Evolutionary conservation across 345 rosid species (phyloP), one percentile per base, ranked within the genome.

Genomic region (Hevea brasiliensis): DNA sequence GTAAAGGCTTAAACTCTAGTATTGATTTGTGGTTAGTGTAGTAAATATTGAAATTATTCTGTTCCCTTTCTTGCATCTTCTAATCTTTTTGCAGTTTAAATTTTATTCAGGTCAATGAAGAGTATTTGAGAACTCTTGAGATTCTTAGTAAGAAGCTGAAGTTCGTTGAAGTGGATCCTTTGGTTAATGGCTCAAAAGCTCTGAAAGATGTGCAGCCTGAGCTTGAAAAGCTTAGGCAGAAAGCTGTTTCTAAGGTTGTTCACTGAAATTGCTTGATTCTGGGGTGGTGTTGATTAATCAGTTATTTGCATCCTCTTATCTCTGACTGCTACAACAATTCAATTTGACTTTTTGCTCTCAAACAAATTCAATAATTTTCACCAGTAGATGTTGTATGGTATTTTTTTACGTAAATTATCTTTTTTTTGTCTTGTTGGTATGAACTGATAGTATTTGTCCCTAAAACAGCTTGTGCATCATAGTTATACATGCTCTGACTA

Each of bases 171-270:
- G 89, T 76, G 71, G 98, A 95, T 86, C 82, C 82, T 24, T 86
- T 86, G 83, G 90, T 89, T 60, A 95, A 86, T 80, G 83, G 85
- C 68, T 89, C 99, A 65, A 92, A 91, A 83, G 96, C 98, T 55
- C 86, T 95, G 55, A 95, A 88, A 84, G 99, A 95, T 80, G 98
- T 95, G 74, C 93, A 91, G 65, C 99, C 97, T 23, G 99, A 95
- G 85, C 98, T 95, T 71, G 98, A 92, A 83, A 92, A 91, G 85
- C 92, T 95, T 42, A 84, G 98, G 74, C 98, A 92, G 78, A 95
- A 91, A 83, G 97, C 98, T 67, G 90, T 95, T 80, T 85, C 98
- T 18, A 95, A 92, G 98, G 99, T 95, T 67, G 67, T 70, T 67
- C 26, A 11, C 68, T 67, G 50, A 40, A 60, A n/a, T 20, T 66